Conservation (phyloP, 768 basidiomycete genomes). For the Kockovaella imperatae region DNA sequence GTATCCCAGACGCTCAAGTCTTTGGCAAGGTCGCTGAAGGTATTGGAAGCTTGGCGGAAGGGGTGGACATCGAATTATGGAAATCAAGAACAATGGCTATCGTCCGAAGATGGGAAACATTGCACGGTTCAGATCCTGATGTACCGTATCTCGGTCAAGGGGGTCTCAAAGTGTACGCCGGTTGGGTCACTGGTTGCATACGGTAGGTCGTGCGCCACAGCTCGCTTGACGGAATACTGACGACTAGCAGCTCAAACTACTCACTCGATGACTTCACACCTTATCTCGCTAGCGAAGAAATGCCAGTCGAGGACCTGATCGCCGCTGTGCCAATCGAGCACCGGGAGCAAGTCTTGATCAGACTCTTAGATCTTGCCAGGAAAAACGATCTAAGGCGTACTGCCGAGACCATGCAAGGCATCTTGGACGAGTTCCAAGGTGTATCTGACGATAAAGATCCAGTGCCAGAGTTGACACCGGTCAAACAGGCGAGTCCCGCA, state of each 20-base stretch:
- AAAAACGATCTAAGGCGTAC: neutral
- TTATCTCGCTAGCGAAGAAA: neutral
- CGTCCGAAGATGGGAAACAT: constrained; percentile 27
- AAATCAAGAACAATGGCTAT: constrained; percentile 57
- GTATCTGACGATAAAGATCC: neutral
- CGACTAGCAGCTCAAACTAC: constrained; percentile 17
- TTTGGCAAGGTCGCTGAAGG: constrained; percentile 39
- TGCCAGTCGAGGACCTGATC: neutral
- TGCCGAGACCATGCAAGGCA: neutral
- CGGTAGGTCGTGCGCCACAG: constrained; percentile 13
- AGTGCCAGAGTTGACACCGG: neutral
- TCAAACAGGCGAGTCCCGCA: neutral
- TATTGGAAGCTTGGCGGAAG: constrained; percentile 34
- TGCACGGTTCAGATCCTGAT: constrained; percentile 1
- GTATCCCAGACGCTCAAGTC: constrained; percentile 30
- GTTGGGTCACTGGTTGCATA: constrained; percentile 35
- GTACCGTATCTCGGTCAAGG: constrained; percentile 16
- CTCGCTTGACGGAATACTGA: neutral
- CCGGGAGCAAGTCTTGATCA: neutral
- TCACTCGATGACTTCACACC: constrained; percentile 7
- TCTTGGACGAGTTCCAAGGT: neutral
- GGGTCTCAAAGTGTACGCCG: constrained; percentile 39
- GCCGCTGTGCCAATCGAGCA: neutral
- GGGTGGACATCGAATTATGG: constrained; percentile 54
- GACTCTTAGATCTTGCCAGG: neutral